Evolutionary conservation across 2,329 filamentous ascomycete species (phyloP).

Genomic region (Aspergillus pseudoglaucus): DNA sequence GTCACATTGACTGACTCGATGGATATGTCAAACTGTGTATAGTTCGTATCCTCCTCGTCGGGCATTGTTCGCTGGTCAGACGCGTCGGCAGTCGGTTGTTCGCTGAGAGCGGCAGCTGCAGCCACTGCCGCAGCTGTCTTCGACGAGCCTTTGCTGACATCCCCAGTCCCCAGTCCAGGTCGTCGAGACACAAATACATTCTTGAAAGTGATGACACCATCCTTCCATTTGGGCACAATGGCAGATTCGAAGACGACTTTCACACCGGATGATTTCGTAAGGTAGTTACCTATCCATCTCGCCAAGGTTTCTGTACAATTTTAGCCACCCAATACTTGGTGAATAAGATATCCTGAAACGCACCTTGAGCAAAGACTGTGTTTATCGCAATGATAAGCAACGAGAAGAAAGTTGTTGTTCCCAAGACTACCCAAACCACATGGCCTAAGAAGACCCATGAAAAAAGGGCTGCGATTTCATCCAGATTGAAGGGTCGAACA

Average conservation of each 20-base stretch:
- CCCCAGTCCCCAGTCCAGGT: constrained; percentile 72
- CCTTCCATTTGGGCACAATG: constrained; percentile 91
- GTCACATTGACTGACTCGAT: constrained; percentile 95
- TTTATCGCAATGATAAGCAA: constrained; percentile 86
- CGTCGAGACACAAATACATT: constrained; percentile 93
- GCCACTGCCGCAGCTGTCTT: constrained; percentile 76
- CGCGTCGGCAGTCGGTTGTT: constrained; percentile 37
- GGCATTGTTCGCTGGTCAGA: constrained; percentile 18
- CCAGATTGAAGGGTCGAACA: constrained; percentile 85
- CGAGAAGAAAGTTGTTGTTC: constrained; percentile 95
- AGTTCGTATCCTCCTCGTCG: constrained; percentile 82
- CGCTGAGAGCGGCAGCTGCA: constrained; percentile 58
- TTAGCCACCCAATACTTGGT: constrained; percentile 11
- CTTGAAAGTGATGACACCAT: constrained; percentile 91
- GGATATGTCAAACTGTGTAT: constrained; percentile 93
- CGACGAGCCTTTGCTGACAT: constrained; percentile 88
- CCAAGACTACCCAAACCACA: constrained; percentile 89
- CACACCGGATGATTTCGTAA: constrained; percentile 86
- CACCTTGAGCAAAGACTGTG: constrained; percentile 90
- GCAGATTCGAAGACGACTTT: constrained; percentile 96
- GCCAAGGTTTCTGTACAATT: constrained; percentile 69
- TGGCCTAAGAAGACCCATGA: constrained; percentile 95
- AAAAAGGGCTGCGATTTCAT: constrained; percentile 91
- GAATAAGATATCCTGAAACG: constrained; percentile 15
- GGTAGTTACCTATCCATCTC: constrained; percentile 87